Base-by-base conservation (phyloP, 495 filamentous ascomycete genomes). In the Neurospora africana region DNA sequence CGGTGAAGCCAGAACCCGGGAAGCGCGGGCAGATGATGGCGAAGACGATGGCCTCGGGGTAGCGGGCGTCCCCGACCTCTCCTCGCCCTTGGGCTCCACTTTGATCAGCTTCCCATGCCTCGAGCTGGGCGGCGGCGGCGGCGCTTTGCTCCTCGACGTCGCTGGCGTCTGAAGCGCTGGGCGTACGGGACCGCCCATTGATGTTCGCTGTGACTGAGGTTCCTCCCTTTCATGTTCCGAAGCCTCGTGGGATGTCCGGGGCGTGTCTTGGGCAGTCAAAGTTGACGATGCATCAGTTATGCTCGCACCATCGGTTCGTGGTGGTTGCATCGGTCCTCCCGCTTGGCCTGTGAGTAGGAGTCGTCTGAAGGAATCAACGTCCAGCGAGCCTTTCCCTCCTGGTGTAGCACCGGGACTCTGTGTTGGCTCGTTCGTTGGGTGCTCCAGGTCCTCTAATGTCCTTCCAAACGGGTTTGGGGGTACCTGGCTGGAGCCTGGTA, bases 101-200 rank as follows among this genome's bases (percentile, higher is more conserved):
- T 82, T 87, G 58, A 92, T 91, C n/a, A 88, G 80, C 77, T 89
- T 91, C 7, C 91, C 91, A 80, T 91, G 90, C 71, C 90, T 86
- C 47, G 85, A 89, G 75, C 82, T 89, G 2, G 90, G 89, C 33
- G 87, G 86, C 19, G 88, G 87, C 11, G 79, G 72, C 11, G 88
- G 86, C 19, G 84, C 83, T 72, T 83, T 83, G 74, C 83, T 84
- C 27, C 70, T 72, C 5, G 47, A 17, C 13, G 69, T 44, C 1
- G 67, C 7, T 17, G 75, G 69, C 4, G 73, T 58, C 21, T 73
- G 73, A 6, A 70, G 33, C 15, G 43, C 81, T 73, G 77, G 77
- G 70, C 37, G 75, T 21, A 47, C n/a, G n/a, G 43, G 43, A 5
- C 43, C n/a, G 43, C 43, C n/a, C 27, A 8, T 5, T 69, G 69